phyloP scores from a whole-genome alignment of 768 basidiomycete species.

The Suillus brevipes region DNA sequence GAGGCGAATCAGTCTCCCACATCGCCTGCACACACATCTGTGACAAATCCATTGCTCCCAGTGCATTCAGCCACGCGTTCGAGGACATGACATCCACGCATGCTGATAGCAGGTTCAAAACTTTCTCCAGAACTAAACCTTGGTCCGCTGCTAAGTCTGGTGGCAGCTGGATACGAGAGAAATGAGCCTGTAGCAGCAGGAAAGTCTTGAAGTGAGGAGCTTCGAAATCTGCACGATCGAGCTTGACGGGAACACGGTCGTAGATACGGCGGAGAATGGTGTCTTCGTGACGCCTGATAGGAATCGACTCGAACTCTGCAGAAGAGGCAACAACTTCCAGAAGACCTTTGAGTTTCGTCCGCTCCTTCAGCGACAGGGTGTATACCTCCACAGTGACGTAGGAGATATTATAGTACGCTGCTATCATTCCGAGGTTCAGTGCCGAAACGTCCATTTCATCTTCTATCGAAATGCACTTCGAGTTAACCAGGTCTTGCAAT shows the following conservation, averaged over 20 bases:
- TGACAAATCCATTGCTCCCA: slow-evolving; percentile 96
- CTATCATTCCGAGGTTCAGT: slow-evolving; percentile 98
- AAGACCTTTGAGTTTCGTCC: slow-evolving; percentile 94
- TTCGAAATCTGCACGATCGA: slow-evolving; percentile 81
- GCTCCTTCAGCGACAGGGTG: slow-evolving; percentile 90
- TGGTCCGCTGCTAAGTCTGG: slow-evolving; percentile 95
- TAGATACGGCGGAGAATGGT: slow-evolving; percentile 83
- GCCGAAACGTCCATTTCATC: slow-evolving; percentile 93
- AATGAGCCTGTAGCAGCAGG: slow-evolving; percentile 95
- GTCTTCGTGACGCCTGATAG: slow-evolving; percentile 94
- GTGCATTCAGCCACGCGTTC: slow-evolving; percentile 90
- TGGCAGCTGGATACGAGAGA: slow-evolving; percentile 88
- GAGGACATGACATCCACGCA: slow-evolving; percentile 99
- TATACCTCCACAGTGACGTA: slow-evolving; percentile 98
- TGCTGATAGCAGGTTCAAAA: slow-evolving; percentile 87
- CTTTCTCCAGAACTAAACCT: slow-evolving; percentile 81
- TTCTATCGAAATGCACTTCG: slow-evolving; percentile 93
- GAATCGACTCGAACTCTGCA: slow-evolving; percentile 92
- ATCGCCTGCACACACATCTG: slow-evolving; percentile 99
- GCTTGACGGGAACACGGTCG: slow-evolving; percentile 95
- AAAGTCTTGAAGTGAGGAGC: slow-evolving; percentile 98
- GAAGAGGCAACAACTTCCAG: slow-evolving; percentile 97
- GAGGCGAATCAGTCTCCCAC: slow-evolving; percentile 95
- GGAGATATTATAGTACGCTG: slow-evolving; percentile 93
- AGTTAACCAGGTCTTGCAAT: slow-evolving; percentile 85